Evolutionary conservation across 345 rosid species (phyloP).

Genomic region (Populus tremula): DNA sequence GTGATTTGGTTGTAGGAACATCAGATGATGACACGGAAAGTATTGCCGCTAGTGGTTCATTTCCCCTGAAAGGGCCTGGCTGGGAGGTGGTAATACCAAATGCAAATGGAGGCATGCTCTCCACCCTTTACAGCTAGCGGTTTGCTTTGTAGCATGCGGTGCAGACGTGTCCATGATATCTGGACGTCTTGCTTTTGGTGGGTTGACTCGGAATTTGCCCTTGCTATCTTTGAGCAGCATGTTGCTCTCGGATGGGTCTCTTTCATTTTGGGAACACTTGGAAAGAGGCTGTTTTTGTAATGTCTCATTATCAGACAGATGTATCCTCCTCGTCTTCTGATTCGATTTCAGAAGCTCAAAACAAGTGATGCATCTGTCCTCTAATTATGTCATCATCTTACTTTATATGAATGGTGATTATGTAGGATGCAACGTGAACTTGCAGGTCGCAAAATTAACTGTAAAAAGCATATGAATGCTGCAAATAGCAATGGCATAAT

Average conservation of each 20-base stretch:
- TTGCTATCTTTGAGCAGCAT: neutral
- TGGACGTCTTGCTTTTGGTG: neutral
- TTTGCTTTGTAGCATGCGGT: neutral
- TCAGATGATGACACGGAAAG: slow-evolving; percentile 22
- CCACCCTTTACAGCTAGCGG: slow-evolving; percentile 67
- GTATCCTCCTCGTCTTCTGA: neutral
- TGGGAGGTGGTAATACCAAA: slow-evolving; percentile 94
- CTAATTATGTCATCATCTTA: no score
- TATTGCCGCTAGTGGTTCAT: slow-evolving; percentile 19
- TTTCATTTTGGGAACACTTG: neutral
- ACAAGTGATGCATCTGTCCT: neutral
- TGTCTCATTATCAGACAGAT: neutral
- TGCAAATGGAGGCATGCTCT: slow-evolving; percentile 68
- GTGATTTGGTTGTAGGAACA: slow-evolving; percentile 49
- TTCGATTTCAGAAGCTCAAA: neutral
- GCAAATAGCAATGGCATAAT: no score
- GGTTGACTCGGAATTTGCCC: neutral
- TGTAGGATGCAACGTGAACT: no score
- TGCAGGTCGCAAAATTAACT: no score
- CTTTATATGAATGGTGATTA: no score
- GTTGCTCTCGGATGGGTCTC: neutral
- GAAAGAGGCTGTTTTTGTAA: slow-evolving; percentile 7
- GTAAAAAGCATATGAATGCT: no score
- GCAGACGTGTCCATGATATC: neutral
- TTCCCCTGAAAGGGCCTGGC: slow-evolving; percentile 85